Evolutionary conservation across 2,329 filamentous ascomycete genomes (phyloP), one percentile per base, ranked within the genome.

Genomic region (Nakataea oryzae): DNA sequence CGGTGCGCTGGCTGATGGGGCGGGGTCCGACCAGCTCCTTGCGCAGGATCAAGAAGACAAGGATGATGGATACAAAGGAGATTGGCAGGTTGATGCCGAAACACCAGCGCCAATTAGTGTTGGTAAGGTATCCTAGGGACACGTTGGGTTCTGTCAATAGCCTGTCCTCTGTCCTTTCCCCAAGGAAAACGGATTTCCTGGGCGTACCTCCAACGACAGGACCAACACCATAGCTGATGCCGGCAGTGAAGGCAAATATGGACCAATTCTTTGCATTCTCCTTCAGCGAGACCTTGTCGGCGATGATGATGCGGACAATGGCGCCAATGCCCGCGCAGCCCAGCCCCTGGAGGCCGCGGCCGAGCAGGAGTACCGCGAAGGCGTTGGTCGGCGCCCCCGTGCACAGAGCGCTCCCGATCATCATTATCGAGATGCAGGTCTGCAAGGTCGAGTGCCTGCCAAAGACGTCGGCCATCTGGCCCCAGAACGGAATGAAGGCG

Each of bases 401-500:
- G 67, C 85, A 88, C 2, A 89, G 71, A 0, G 84, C 78, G 59
- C 81, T 86, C 3, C 86, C 86, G 21, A 87, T 68, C 30, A 86
- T 68, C 76, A 86, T 84, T 50, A 81, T 70, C 47, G 84, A 70
- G 59, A 87, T 77, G 30, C 83, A 77, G 11, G 78, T 74, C 60
- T 87, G 84, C 5, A 89, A 74, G 4, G 81, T 75, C 7, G 74
- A 74, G 68, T 88, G 82, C 1, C 86, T 79, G n/a, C 86, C 86
- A 66, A 86, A 88, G 29, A 88, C 78, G 65, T 89, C 84, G 12
- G 84, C 80, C 58, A 86, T 76, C 66, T 88, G 85, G 1, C 82
- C 85, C 73, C 85, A 88, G 60, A 82, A 80, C 4, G 86, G 86
- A 12, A 88, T 85, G 66, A 88, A 88, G 1, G 86, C 81, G 2